Evolutionary conservation across 2,329 filamentous ascomycete genomes (phyloP), one percentile per base, ranked within the genome.

Genomic region (Colletotrichum australisinense): DNA sequence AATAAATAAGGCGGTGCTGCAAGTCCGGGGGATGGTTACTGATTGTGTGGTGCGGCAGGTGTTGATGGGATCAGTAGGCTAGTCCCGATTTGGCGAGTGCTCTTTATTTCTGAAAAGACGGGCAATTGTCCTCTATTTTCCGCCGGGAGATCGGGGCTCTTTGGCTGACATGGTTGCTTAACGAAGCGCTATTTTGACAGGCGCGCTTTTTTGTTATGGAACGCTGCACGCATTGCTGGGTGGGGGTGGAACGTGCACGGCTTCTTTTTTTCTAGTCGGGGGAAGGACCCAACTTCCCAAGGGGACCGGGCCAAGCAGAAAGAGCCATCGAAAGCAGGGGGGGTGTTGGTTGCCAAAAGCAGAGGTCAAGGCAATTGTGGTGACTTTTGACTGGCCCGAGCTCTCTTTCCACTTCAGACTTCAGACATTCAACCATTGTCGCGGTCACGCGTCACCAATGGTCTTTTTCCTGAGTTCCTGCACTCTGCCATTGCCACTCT

Each of bases 1-100:
- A 73, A 69, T 76, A 76, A 76, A 77, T 76, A 77, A 68, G 71
- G 64, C 62, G 16, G 71, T 57, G 49, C 56, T n/a, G 71, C 32
- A 70, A 71, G 71, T 71, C 62, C 32, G 75, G 75, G 74, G 65
- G 67, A 59, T 22, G 55, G 74, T 68, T 72, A 69, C 74, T 74
- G 75, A 76, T 76, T 75, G 75, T 68, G 74, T 63, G 67, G 67
- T 71, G 74, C 74, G 52, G 46, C 74, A 65, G 55, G 60, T 32
- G 60, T 26, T 63, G 57, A 56, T 53, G 62, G 55, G 70, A 77
- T 76, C 73, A 74, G 69, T 68, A 73, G 42, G 59, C 77, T 78
- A 78, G 69, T 69, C 77, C 73, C 64, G 52, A 74, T 78, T 63
- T 30, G 77, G 77, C 22, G 70, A 65, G 72, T 60, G 35, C 49